phyloP scores from a whole-genome alignment of 2,329 filamentous ascomycete genomes.

The Colletotrichum somersetense region DNA sequence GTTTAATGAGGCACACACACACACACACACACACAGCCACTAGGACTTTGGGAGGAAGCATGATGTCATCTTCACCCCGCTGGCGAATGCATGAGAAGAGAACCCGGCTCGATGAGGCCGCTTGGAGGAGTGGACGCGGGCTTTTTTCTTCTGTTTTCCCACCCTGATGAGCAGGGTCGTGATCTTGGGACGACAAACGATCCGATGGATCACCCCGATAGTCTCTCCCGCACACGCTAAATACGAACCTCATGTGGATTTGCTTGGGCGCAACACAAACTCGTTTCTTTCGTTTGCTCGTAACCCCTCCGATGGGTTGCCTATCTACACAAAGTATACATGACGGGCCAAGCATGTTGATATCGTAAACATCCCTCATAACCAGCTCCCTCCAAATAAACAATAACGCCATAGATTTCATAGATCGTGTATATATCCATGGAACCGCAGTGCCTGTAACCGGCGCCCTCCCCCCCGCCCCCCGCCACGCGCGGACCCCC shows the following conservation, averaged over 20 bases:
- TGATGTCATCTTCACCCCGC: conserved; percentile 20
- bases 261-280: neutral
- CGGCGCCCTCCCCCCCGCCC: neutral
- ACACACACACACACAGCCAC: neutral
- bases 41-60: conserved; percentile 7
- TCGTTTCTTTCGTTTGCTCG: conserved; percentile 20
- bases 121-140: neutral
- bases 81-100: conserved; percentile 37
- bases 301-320: neutral
- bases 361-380: conserved; percentile 32
- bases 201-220: neutral
- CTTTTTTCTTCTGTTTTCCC: neutral
- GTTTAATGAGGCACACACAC: conserved; percentile 14
- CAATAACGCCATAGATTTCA: conserved; percentile 21
- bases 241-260: neutral
- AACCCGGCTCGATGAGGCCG: conserved; percentile 20
- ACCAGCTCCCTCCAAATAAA: conserved; percentile 1
- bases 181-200: neutral
- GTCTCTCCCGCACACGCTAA: conserved; percentile 4
- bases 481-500: no score
- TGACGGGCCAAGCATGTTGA: conserved; percentile 12
- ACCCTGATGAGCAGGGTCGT: neutral
- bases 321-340: conserved; percentile 22
- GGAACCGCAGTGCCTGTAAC: neutral
- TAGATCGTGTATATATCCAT: conserved; percentile 8